phyloP scores from a whole-genome alignment of 176 grass and related monocot species.

The Zea luxurians region DNA sequence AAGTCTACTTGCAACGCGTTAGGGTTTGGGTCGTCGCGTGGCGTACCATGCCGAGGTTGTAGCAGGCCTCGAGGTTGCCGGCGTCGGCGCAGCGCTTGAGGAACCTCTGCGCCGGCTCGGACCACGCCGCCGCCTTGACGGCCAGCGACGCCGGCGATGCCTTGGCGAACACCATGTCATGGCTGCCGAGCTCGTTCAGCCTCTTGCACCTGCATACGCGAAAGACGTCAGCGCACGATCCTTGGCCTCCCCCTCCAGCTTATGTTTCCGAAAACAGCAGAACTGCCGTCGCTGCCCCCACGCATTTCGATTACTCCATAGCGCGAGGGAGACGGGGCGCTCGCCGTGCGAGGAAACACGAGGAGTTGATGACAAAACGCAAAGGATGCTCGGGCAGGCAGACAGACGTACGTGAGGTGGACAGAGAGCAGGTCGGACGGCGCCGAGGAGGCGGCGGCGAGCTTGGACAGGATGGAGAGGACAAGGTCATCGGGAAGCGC shows the following conservation, averaged over 20 bases:
- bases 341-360: neutral
- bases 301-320: neutral
- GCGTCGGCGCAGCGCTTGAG: conserved; percentile 60
- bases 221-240: neutral
- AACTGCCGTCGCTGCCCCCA: no score
- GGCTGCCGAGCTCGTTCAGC: conserved; percentile 44
- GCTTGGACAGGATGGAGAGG: conserved; percentile 55
- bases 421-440: conserved; percentile 65
- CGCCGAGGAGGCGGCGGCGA: conserved; percentile 50
- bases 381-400: no score
- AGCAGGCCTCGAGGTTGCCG: conserved; percentile 76
- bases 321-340: no score
- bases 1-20: no score
- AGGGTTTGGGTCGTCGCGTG: neutral
- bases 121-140: conserved; percentile 62
- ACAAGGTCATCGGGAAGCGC: conserved; percentile 73
- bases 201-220: conserved; percentile 61
- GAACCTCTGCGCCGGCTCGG: conserved; percentile 55
- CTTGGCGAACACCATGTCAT: conserved; percentile 62
- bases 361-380: neutral
- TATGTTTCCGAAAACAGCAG: conserved; percentile 4
- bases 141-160: conserved; percentile 54
- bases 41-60: conserved; percentile 81
- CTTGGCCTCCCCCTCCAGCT: neutral
- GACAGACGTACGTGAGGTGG: conserved; percentile 47